phyloP scores from a whole-genome alignment of 2,329 filamentous ascomycete species.

The Fusarium bulbicola region DNA sequence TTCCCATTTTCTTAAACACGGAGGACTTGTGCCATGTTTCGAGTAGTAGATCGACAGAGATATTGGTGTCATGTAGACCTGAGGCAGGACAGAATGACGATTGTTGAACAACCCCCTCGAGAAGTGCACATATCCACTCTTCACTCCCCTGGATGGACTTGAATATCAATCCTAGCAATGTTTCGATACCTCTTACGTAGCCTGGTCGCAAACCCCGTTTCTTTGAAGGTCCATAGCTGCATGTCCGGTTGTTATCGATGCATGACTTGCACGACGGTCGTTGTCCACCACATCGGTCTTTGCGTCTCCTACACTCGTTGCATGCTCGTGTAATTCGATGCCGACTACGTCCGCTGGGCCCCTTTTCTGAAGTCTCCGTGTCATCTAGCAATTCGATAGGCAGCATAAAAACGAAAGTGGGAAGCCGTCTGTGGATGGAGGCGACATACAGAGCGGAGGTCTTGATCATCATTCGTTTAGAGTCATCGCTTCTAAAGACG shows the following conservation, averaged over 20 bases:
- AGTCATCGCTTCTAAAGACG: not conserved
- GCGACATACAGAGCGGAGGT: not conserved
- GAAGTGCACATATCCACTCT: not conserved
- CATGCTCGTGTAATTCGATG: conserved; percentile 11
- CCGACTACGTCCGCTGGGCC: not conserved
- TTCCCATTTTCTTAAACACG: not conserved
- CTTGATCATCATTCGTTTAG: not conserved
- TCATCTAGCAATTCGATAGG: not conserved
- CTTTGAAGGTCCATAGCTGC: conserved; percentile 12
- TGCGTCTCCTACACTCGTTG: conserved; percentile 1
- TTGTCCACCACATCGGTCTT: conserved; percentile 4
- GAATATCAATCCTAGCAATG: not conserved
- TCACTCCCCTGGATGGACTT: not conserved
- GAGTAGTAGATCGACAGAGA: not conserved
- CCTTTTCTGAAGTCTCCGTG: not conserved
- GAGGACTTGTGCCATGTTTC: conserved; percentile 9
- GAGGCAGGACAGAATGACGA: accelerated
- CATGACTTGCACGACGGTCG: not conserved
- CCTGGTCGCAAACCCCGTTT: not conserved
- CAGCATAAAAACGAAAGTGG: accelerated
- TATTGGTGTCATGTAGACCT: accelerated
- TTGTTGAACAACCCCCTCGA: not conserved
- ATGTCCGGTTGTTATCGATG: not conserved
- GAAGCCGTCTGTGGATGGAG: accelerated
- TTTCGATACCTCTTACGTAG: conserved; percentile 10